phyloP scores from a whole-genome alignment of 2,329 filamentous ascomycete species.

The Rhytidhysteron rufulum region DNA sequence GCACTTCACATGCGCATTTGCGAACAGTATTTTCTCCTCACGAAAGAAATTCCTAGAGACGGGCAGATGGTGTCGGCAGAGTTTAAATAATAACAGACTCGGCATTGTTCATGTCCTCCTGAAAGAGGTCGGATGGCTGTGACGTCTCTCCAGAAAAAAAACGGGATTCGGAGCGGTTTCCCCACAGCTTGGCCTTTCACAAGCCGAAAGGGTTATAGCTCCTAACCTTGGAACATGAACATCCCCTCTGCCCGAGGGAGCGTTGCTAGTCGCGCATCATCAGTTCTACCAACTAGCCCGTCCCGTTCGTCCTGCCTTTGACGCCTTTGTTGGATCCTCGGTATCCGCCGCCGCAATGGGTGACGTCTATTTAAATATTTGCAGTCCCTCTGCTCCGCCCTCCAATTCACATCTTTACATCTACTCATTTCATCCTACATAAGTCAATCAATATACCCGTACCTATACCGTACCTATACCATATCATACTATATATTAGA shows the following conservation, averaged over 20 bases:
- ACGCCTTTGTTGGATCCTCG: constrained; percentile 4
- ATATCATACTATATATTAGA: constrained; percentile 1
- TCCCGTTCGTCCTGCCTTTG: no score
- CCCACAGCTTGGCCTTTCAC: constrained; percentile 3
- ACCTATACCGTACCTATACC: not conserved
- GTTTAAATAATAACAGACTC: no score
- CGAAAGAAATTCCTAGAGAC: no score
- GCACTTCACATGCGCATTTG: no score
- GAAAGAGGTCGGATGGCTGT: no score
- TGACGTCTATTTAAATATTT: not conserved
- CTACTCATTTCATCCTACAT: not conserved
- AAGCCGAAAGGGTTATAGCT: constrained; percentile 1
- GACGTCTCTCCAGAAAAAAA: no score
- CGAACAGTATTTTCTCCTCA: no score
- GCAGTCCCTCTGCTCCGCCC: not conserved
- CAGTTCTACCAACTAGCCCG: not conserved
- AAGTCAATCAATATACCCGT: not conserved
- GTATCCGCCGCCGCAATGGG: not conserved
- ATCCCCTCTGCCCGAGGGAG: constrained; percentile 4
- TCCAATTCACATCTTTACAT: not conserved
- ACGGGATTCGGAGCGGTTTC: not conserved
- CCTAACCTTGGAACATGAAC: not conserved
- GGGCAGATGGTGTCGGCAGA: no score
- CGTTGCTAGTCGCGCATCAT: not conserved
- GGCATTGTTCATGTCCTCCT: no score